Percentiles rank a stretch among this genome's conserved stretches.
These are phyloP conservation scores for Colletotrichum filicis DNA, from an alignment of 2,329 filamentous ascomycete genomes.

Conservation along the genomic window DNA sequence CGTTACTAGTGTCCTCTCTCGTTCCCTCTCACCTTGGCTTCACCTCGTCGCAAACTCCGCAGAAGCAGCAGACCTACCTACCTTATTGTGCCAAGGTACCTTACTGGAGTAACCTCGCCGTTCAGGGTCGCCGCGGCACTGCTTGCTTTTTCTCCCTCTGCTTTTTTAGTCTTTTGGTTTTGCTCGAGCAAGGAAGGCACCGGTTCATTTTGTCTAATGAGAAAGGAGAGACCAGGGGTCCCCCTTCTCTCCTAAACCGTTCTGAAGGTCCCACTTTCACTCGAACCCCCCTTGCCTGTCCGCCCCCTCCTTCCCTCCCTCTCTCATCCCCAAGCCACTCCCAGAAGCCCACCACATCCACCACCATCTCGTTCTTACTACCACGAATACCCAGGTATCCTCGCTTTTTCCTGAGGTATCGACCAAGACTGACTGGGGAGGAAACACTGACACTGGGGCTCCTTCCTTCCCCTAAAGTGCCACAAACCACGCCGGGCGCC, in stretches of 20 bases:
- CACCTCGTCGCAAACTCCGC: neutral
- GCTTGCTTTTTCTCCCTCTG: conserved; percentile 1
- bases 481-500: conserved; percentile 13
- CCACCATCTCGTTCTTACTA: neutral
- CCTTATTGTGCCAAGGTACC: too few species aligned
- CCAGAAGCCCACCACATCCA: neutral
- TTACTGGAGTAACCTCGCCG: too few species aligned
- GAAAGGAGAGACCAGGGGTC: conserved; percentile 31
- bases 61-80: neutral
- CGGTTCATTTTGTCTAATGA: conserved; percentile 6
- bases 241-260: conserved; percentile 31
- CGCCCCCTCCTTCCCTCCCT: conserved; percentile 4
- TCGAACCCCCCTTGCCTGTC: neutral
- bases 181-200: conserved; percentile 22
- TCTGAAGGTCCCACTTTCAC: conserved; percentile 20
- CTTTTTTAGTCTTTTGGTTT: conserved; percentile 17
- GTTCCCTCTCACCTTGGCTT: neutral
- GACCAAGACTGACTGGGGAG: neutral
- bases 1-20: neutral
- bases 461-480: conserved; percentile 19
- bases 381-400: neutral
- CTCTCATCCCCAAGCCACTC: neutral
- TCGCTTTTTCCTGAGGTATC: neutral
- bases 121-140: neutral
- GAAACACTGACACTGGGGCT: conserved; percentile 12